phyloP scores from a whole-genome alignment of 2,329 filamentous ascomycete genomes.

The Cercospora zeina region DNA sequence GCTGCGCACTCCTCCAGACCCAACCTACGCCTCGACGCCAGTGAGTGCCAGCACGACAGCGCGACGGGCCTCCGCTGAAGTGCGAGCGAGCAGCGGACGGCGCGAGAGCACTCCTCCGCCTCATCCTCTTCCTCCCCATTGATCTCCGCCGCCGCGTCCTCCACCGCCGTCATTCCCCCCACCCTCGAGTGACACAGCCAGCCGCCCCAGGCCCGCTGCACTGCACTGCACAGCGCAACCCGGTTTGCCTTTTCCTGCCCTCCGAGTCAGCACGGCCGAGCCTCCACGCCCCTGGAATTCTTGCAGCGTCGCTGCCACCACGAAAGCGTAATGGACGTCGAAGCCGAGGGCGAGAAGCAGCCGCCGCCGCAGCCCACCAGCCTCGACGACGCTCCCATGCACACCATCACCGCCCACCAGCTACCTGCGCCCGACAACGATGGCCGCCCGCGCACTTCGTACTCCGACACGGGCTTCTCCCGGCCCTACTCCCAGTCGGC shows the following conservation, averaged over 20 bases:
- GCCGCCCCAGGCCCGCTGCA: constrained; percentile 1
- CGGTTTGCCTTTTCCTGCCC: background rate
- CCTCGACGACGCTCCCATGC: constrained; percentile 52
- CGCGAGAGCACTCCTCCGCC: background rate
- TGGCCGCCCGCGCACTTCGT: constrained; percentile 54
- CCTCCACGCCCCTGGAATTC: constrained; percentile 6
- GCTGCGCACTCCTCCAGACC: constrained; percentile 2
- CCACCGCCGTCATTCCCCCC: constrained; percentile 25
- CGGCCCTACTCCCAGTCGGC: constrained; percentile 49
- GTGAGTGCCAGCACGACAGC: background rate
- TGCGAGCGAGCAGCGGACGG: constrained; percentile 1
- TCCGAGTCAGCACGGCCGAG: constrained; percentile 5
- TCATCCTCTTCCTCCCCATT: background rate
- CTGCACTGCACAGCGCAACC: background rate
- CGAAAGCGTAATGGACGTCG: constrained; percentile 29
- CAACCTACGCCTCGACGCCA: constrained; percentile 1
- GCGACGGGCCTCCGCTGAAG: constrained; percentile 1
- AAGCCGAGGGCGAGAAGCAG: constrained; percentile 25
- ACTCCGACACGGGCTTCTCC: constrained; percentile 53
- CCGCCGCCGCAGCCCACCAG: constrained; percentile 30
- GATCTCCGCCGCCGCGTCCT: background rate
- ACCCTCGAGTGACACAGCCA: constrained; percentile 19
- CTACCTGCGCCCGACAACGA: constrained; percentile 44
- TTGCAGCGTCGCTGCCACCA: constrained; percentile 5
- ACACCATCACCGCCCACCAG: constrained; percentile 49